Evolutionary conservation across 306 rosid species (phyloP), one percentile per base, ranked within the genome.

Genomic region (Castanea sativa): DNA sequence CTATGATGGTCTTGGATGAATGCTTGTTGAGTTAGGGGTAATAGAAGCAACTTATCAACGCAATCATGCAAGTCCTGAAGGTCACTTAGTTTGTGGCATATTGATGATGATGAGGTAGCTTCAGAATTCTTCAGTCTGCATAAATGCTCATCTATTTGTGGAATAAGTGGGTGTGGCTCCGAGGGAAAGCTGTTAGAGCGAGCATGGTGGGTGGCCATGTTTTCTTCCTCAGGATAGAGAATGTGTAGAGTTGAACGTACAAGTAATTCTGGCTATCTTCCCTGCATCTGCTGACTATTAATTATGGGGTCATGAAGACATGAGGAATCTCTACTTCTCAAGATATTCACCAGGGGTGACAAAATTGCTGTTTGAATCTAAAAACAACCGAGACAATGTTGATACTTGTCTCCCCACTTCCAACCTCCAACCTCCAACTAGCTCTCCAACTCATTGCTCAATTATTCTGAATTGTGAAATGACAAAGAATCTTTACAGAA

Each of bases 11-110:
- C 81, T 25, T 69, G 71, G 30, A 82, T 45, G 57, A 85, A 78
- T 45, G 86, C 76, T 72, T 82, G 83, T 51, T 82, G 76, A 45
- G 79, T 78, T 21, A 25, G 57, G 53, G 88, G 88, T 2, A 85
- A 45, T 75, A 74, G 89, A 71, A 86, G 49, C 70, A 86, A 60
- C 2, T 79, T 76, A 30, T 82, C 89, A 76, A 76, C 41, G 15
- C 73, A 76, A 27, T 68, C 58, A 65, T 86, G 82, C 82, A 86
- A 82, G 45, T 76, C 76, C 43, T 64, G 79, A 25, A 85, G 81
- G 27, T 21, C 57, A 73, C 70, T 78, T 30, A 82, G 79, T 79
- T 85, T 85, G 57, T 59, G 59, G 69, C 64, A 78, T 4, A 85
- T 80, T 35, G 67, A 21, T 71, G 70, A 64, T 12, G 71, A 30